A percentile compares a stretch with the other conserved stretches of the same genome.
These are phyloP conservation scores for Achaetomium macrosporum DNA, from an alignment of 2,329 filamentous ascomycete species.

Conservation along the genomic window DNA sequence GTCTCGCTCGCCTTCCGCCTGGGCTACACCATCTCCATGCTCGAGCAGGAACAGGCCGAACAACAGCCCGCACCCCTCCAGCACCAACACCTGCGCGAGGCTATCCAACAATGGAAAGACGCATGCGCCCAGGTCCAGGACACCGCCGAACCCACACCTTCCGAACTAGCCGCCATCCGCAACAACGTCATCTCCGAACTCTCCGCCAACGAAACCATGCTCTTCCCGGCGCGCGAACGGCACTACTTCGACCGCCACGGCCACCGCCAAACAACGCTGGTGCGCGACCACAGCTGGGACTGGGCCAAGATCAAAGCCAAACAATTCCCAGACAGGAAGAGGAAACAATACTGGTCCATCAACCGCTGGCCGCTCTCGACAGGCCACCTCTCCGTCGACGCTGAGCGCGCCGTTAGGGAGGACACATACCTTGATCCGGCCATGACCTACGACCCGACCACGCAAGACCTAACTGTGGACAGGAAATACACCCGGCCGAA, in stretches of 20 bases:
- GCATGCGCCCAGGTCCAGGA: background rate
- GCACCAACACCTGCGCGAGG: slow-evolving; percentile 11
- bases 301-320: slow-evolving; percentile 26
- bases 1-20: slow-evolving; percentile 26
- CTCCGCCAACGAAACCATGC: slow-evolving; percentile 36
- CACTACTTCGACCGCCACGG: slow-evolving; percentile 23
- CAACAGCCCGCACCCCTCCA: background rate
- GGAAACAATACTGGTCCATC: slow-evolving; percentile 38
- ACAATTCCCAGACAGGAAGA: background rate
- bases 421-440: slow-evolving; percentile 28
- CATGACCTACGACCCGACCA: slow-evolving; percentile 26
- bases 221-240: slow-evolving; percentile 34
- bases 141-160: slow-evolving; percentile 10
- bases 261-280: slow-evolving; percentile 16
- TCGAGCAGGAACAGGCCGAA: slow-evolving; percentile 10
- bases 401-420: slow-evolving; percentile 26
- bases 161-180: slow-evolving; percentile 30
- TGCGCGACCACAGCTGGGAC: slow-evolving; percentile 33
- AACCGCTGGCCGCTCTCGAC: slow-evolving; percentile 42
- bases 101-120: slow-evolving; percentile 22
- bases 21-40: slow-evolving; percentile 24
- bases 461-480: slow-evolving; percentile 25
- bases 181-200: slow-evolving; percentile 39
- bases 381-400: slow-evolving; percentile 30
- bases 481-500: slow-evolving; percentile 21